Evolutionary conservation across 805 yeast species (phyloP).

Genomic region (Suhomyces tanzawaensis): DNA sequence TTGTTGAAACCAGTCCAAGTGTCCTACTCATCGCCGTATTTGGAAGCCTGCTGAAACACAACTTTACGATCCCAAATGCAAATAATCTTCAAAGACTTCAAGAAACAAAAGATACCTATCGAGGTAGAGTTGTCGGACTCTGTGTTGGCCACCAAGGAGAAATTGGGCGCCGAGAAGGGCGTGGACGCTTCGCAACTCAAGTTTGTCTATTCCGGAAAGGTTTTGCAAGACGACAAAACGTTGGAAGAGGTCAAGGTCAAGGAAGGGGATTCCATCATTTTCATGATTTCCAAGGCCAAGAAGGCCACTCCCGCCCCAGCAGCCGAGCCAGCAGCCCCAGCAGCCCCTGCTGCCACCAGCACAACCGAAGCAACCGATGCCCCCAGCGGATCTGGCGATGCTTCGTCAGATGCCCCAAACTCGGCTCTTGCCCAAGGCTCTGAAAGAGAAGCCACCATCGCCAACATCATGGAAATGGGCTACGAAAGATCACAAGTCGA

Average conservation of each 20-base stretch:
- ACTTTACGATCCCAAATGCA: slow-evolving; percentile 53
- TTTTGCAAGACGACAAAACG: slow-evolving; percentile 78
- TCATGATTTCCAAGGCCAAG: slow-evolving; percentile 68
- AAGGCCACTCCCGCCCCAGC: slow-evolving; percentile 25
- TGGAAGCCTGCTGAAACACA: no score
- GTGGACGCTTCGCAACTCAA: slow-evolving; percentile 76
- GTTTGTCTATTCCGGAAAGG: slow-evolving; percentile 89
- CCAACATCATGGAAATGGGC: slow-evolving; percentile 93
- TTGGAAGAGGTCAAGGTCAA: slow-evolving; percentile 72
- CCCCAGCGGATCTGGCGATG: slow-evolving; percentile 8
- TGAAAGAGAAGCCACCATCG: slow-evolving; percentile 74
- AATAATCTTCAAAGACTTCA: slow-evolving; percentile 83
- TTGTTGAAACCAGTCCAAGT: no score
- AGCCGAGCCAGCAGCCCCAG: slow-evolving; percentile 23
- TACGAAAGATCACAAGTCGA: slow-evolving; percentile 85
- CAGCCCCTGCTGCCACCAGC: slow-evolving; percentile 20
- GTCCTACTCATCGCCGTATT: no score
- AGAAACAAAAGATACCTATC: slow-evolving; percentile 80
- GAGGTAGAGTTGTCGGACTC: slow-evolving; percentile 71
- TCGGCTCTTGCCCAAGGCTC: slow-evolving; percentile 75
- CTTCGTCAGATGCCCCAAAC: slow-evolving; percentile 22
- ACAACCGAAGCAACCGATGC: slow-evolving; percentile 15
- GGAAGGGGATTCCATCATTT: slow-evolving; percentile 84
- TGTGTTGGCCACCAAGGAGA: slow-evolving; percentile 68
- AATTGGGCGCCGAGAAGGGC: slow-evolving; percentile 63